Conservation (phyloP, 2,329 filamentous ascomycete genomes). For the Talaromyces atroroseus region DNA sequence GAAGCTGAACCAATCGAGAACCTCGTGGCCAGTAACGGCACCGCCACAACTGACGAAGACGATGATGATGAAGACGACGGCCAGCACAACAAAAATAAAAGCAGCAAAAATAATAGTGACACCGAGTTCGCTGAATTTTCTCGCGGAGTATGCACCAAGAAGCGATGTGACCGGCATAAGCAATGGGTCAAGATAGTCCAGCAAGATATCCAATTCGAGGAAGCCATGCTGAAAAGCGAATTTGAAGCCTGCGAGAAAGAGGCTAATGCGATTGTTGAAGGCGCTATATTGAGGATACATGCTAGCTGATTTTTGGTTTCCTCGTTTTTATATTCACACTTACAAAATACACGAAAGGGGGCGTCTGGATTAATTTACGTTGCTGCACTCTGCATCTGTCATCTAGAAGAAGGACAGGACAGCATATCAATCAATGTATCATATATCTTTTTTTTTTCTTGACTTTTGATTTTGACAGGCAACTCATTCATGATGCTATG, state of each 20-base stretch:
- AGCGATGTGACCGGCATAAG: conserved; percentile 44
- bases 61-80: conserved; percentile 24
- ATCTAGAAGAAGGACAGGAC: background rate
- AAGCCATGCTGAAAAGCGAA: conserved; percentile 34
- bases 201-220: conserved; percentile 41
- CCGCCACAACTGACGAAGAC: conserved; percentile 27
- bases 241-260: conserved; percentile 36
- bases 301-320: background rate
- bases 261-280: conserved; percentile 38
- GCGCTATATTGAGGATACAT: conserved; percentile 36
- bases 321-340: background rate
- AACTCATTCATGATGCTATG: too few species aligned
- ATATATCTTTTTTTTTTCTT: background rate
- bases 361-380: background rate
- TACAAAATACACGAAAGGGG: background rate
- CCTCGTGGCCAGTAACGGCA: background rate
- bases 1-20: conserved; percentile 22
- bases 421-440: background rate
- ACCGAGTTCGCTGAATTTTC: conserved; percentile 29
- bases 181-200: conserved; percentile 45
- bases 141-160: conserved; percentile 43
- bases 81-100: background rate
- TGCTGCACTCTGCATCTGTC: background rate
- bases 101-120: conserved; percentile 16
- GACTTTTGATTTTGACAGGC: background rate